Conservation (phyloP, 2,329 filamentous ascomycete genomes). For the Boeremia exigua region DNA sequence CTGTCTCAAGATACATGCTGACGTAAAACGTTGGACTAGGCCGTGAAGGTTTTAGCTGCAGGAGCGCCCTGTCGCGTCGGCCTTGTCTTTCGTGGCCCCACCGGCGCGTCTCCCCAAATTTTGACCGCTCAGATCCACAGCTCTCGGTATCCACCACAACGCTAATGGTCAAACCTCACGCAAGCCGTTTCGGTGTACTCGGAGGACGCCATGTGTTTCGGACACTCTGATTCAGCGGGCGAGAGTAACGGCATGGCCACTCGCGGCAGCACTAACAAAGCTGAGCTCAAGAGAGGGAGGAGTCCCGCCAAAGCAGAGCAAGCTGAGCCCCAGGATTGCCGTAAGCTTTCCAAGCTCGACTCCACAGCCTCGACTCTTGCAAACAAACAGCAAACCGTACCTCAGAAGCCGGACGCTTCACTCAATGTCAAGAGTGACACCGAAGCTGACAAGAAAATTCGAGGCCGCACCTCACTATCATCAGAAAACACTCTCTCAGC, state of each 20-base stretch:
- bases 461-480: neutral
- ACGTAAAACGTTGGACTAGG: slow-evolving; percentile 25
- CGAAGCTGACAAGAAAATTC: neutral
- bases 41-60: slow-evolving; percentile 14
- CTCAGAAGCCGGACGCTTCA: no score
- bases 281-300: slow-evolving; percentile 8
- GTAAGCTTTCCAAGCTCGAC: slow-evolving; percentile 9
- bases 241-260: neutral
- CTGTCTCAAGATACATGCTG: slow-evolving; percentile 22
- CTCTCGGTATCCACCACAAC: neutral
- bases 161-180: slow-evolving; percentile 1
- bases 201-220: slow-evolving; percentile 7
- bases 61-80: slow-evolving; percentile 4
- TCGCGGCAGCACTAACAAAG: neutral
- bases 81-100: slow-evolving; percentile 16
- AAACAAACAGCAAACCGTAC: neutral
- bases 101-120: slow-evolving; percentile 15
- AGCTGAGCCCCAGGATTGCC: neutral
- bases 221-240: neutral
- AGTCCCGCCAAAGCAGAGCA: neutral
- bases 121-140: neutral
- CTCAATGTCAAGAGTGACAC: neutral
- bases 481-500: neutral
- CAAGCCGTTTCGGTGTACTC: neutral
- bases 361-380: slow-evolving; percentile 2